These are phyloP conservation scores for Colletotrichum neosansevieriae DNA, from an alignment of 2,329 filamentous ascomycete species.

Conservation along the genomic window DNA sequence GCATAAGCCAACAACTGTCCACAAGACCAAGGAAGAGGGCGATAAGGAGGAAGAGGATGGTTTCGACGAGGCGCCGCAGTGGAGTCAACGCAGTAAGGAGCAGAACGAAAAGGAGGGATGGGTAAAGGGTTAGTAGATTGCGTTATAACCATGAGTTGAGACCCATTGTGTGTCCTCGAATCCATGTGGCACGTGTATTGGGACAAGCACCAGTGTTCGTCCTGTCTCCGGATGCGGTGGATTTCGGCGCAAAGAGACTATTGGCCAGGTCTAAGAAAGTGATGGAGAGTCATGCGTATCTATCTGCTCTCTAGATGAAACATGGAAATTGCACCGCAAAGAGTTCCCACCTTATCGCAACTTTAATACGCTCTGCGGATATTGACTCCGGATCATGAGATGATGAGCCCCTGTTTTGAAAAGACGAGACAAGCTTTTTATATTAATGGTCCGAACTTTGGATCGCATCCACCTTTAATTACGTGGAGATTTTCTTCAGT, in stretches of 20 bases:
- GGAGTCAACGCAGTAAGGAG: slow-evolving; percentile 67
- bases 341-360: background rate
- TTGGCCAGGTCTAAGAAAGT: background rate
- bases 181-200: too few relatives aligned
- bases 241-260: background rate
- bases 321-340: background rate
- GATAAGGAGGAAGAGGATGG: slow-evolving; percentile 72
- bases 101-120: slow-evolving; percentile 69
- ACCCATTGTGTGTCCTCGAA: too few relatives aligned
- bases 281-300: background rate
- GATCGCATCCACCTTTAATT: background rate
- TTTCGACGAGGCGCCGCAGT: slow-evolving; percentile 70
- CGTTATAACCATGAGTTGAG: background rate
- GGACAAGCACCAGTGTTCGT: too few relatives aligned
- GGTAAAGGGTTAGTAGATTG: slow-evolving; percentile 54
- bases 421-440: slow-evolving; percentile 16
- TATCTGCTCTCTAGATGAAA: background rate
- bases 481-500: too few relatives aligned
- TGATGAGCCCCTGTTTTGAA: background rate
- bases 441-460: background rate
- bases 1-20: slow-evolving; percentile 69
- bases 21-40: slow-evolving; percentile 72
- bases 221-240: background rate
- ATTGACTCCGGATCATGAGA: background rate
- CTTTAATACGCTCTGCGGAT: too few relatives aligned